These are phyloP conservation scores for Talaromyces sp. DNA, from an alignment of 2,329 filamentous ascomycete genomes.

Conservation along the genomic window DNA sequence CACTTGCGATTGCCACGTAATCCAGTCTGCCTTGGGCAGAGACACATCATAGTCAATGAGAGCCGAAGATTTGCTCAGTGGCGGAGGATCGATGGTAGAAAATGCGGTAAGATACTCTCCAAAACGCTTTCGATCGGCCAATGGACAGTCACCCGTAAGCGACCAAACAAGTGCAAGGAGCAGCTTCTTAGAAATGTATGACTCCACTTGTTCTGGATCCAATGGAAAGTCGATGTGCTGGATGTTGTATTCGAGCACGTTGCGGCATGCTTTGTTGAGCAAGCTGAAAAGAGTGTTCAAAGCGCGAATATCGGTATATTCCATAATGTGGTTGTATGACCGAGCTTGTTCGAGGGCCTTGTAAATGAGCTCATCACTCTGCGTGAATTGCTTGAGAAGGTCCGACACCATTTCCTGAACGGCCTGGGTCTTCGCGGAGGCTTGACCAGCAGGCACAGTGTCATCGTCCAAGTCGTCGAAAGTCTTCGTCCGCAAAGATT, in stretches of 20 bases:
- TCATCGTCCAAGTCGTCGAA: constrained; percentile 98
- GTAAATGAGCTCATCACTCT: constrained; percentile 72
- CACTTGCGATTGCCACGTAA: constrained; percentile 89
- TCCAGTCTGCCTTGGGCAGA: constrained; percentile 83
- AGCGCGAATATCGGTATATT: constrained; percentile 86
- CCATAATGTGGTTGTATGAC: constrained; percentile 92
- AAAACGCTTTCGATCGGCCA: constrained; percentile 80
- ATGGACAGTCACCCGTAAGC: constrained; percentile 87
- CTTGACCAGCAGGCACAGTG: constrained; percentile 68
- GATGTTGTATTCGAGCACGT: constrained; percentile 90
- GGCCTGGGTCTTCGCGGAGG: constrained; percentile 70
- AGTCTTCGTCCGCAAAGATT: constrained; percentile 71
- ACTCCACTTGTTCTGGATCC: constrained; percentile 82
- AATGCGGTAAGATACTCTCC: constrained; percentile 78
- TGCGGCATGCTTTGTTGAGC: constrained; percentile 86
- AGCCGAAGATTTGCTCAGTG: constrained; percentile 70
- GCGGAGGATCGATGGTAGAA: constrained; percentile 79
- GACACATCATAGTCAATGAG: constrained; percentile 94
- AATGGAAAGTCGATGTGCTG: constrained; percentile 93
- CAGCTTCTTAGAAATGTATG: constrained; percentile 88
- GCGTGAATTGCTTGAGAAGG: constrained; percentile 69
- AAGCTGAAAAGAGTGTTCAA: constrained; percentile 92
- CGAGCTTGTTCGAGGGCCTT: constrained; percentile 71
- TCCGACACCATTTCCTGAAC: constrained; percentile 76
- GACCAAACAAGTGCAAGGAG: constrained; percentile 92